A percentile compares a stretch with the other conserved stretches of the same genome.
Evolutionary conservation across 441 rosid species (phyloP).

Genomic region (Gossypium trilobum): DNA sequence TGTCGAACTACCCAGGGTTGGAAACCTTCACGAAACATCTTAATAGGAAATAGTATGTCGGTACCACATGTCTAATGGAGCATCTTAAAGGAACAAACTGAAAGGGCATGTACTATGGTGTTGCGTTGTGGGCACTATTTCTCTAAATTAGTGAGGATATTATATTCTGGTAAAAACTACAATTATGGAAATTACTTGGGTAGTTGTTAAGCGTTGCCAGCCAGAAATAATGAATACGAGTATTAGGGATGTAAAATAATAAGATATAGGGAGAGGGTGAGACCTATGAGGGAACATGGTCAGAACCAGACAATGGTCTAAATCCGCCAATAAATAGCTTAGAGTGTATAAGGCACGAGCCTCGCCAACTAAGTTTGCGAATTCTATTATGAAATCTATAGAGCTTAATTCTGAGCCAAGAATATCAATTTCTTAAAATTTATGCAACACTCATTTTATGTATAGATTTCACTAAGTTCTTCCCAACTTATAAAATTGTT

Average conservation of each 20-base stretch:
- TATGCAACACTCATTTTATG: neutral
- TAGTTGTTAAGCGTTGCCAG: neutral
- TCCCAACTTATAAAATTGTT: neutral
- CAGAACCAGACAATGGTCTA: neutral
- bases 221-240: neutral
- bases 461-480: neutral
- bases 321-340: neutral
- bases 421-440: neutral
- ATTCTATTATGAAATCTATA: neutral
- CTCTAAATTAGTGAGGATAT: neutral
- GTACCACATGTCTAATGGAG: neutral
- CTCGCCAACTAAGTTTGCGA: neutral
- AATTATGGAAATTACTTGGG: neutral
- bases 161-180: neutral
- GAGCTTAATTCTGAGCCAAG: neutral
- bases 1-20: neutral
- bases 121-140: neutral
- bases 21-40: neutral
- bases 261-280: neutral
- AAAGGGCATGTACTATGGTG: neutral
- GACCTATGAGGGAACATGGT: neutral
- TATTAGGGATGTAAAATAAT: neutral
- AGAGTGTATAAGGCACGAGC: neutral
- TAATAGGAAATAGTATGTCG: neutral
- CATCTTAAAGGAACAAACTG: neutral